Base-by-base conservation (phyloP, 2,329 filamentous ascomycete genomes). In the Acephala macrosclerotiorum region DNA sequence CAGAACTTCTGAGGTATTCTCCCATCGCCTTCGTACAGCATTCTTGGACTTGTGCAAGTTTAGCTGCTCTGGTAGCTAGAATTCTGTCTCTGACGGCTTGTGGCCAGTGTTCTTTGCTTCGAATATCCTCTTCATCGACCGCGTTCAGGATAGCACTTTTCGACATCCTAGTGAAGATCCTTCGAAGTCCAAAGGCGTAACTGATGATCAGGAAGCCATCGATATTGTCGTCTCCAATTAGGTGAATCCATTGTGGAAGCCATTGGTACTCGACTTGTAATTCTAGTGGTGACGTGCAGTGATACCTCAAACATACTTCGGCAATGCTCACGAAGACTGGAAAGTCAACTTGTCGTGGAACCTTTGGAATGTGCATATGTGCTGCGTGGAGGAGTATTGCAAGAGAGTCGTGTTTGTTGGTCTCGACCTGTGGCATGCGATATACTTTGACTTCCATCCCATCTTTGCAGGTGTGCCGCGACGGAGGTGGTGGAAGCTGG, bases 231-330 rank as follows among this genome's bases (percentile, higher is more conserved):
- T 84, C 81, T 2, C 55, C 60, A 0, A 78, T 79, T 1, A 80
- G 80, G 66, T 83, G 80, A 70, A 83, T 78, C 84, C 84, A 86
- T 51, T 82, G 79, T 1, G 83, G 83, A 20, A 87, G 70, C 84
- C 84, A 87, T 42, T 77, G 70, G 66, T 84, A 80, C 66, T 85
- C 83, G 4, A 86, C 84, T 8, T 81, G 71, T 5, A 82, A 67
- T 65, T 85, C 83, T 0, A 87, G 72, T 0, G 85, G 84, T 0
- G 81, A 80, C 0, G 84, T 86, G 74, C 84, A 83, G 61, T 79
- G 81, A 68, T 86, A 86, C 36, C 79, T 78, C 68, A 84, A 75
- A 58, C 79, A 85, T 20, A 80, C 82, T 64, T 85, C 81, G 0
- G 84, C 83, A 60, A 87, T 80, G 26, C 83, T 82, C 11, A 85